Conservation (phyloP, 2,329 filamentous ascomycete species). For the Hypomyces perniciosus region DNA sequence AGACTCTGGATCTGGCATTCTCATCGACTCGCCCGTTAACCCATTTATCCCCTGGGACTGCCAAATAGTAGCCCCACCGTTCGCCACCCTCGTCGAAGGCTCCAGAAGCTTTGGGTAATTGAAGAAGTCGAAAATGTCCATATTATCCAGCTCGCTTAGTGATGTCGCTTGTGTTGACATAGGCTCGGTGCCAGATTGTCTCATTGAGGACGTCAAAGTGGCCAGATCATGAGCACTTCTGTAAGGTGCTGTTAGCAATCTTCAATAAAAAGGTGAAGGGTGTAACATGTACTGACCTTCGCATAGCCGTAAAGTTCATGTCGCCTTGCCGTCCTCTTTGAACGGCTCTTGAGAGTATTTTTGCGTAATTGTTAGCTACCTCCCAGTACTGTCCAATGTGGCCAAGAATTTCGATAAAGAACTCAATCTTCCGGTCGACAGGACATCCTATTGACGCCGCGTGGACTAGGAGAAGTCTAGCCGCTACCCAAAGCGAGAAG, state of each 20-base stretch:
- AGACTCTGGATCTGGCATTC: conserved; percentile 27
- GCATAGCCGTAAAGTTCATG: conserved; percentile 34
- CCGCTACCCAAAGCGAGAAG: conserved; percentile 40
- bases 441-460: conserved; percentile 32
- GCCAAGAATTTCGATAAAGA: conserved; percentile 37
- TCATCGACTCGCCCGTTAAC: conserved; percentile 16
- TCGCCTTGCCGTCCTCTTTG: conserved; percentile 31
- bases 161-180: conserved; percentile 34
- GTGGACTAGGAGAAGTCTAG: conserved; percentile 35
- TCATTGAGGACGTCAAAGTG: conserved; percentile 29
- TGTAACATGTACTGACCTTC: conserved; percentile 24
- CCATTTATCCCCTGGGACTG: conserved; percentile 21
- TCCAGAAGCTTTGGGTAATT: conserved; percentile 33
- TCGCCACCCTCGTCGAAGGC: conserved; percentile 13
- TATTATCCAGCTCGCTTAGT: conserved; percentile 36
- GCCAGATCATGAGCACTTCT: conserved; percentile 37
- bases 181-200: conserved; percentile 32
- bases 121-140: conserved; percentile 42
- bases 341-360: conserved; percentile 34
- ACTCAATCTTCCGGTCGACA: conserved; percentile 35
- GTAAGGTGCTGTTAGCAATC: background rate
- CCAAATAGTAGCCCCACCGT: conserved; percentile 20
- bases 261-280: background rate
- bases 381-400: conserved; percentile 40
- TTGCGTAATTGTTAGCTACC: conserved; percentile 37